Percentiles rank a stretch among this genome's conserved stretches.
phyloP scores from a whole-genome alignment of 2,329 filamentous ascomycete species.

The Macroventuria anomochaeta region DNA sequence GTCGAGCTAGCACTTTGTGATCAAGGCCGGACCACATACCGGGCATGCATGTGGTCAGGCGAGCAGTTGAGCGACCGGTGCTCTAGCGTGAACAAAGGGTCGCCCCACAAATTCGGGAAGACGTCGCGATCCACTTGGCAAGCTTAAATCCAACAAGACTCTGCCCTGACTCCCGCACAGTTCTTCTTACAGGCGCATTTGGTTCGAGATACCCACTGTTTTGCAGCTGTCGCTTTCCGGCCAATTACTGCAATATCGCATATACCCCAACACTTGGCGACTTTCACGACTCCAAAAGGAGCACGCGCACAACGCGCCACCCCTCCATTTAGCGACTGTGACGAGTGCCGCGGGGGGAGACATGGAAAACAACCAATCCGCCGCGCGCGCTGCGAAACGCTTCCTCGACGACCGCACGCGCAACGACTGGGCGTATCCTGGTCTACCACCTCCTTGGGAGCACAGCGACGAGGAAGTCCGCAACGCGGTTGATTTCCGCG shows the following conservation, averaged over 20 bases:
- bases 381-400: slow-evolving; percentile 51
- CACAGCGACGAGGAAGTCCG: slow-evolving; percentile 46
- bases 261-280: background rate
- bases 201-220: slow-evolving; percentile 15
- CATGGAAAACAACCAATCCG: slow-evolving; percentile 52
- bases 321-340: background rate
- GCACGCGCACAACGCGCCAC: background rate
- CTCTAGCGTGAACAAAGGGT: background rate
- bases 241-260: background rate
- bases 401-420: slow-evolving; percentile 52
- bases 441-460: slow-evolving; percentile 38
- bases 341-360: background rate
- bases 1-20: background rate
- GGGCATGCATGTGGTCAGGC: slow-evolving; percentile 6
- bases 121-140: slow-evolving; percentile 18
- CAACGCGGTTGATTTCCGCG: slow-evolving; percentile 48
- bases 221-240: background rate
- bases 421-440: slow-evolving; percentile 55
- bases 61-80: background rate
- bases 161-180: slow-evolving; percentile 2
- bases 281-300: background rate
- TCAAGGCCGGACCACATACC: background rate
- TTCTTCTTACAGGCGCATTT: slow-evolving; percentile 11
- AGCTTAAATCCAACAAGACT: slow-evolving; percentile 15
- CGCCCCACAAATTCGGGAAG: slow-evolving; percentile 9